Evolutionary conservation across 805 yeast genomes (phyloP).

Genomic region (Maudiozyma bulderi): DNA sequence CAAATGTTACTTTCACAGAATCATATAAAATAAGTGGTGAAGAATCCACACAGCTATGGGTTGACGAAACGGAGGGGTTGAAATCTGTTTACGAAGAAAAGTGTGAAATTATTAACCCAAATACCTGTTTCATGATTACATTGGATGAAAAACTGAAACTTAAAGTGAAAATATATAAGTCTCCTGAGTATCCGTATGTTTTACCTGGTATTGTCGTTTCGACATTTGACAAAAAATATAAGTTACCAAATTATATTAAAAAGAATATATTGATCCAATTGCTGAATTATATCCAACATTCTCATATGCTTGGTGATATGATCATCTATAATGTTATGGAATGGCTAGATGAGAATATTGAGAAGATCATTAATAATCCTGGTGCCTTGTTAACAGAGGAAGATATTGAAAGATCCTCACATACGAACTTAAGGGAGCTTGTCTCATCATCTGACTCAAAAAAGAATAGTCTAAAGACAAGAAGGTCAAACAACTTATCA

Average conservation of each 20-base stretch:
- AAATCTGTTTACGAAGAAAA: slow-evolving; percentile 47
- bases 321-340: slow-evolving; percentile 60
- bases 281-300: slow-evolving; percentile 34
- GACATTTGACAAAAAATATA: slow-evolving; percentile 33
- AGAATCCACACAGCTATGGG: slow-evolving; percentile 49
- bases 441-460: background rate
- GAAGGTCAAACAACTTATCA: slow-evolving; percentile 12
- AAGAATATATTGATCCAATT: slow-evolving; percentile 43
- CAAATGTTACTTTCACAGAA: slow-evolving; percentile 5
- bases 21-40: slow-evolving; percentile 9
- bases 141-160: slow-evolving; percentile 27
- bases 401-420: slow-evolving; percentile 1
- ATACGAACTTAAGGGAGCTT: background rate
- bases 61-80: slow-evolving; percentile 64
- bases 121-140: slow-evolving; percentile 25
- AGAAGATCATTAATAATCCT: slow-evolving; percentile 56
- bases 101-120: slow-evolving; percentile 26
- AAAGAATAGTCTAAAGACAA: background rate
- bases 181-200: slow-evolving; percentile 49
- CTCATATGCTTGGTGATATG: slow-evolving; percentile 54
- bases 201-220: slow-evolving; percentile 62
- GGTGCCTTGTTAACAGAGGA: slow-evolving; percentile 44
- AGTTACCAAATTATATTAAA: slow-evolving; percentile 63
- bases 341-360: slow-evolving; percentile 62
- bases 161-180: slow-evolving; percentile 34